Percentiles rank a stretch among this genome's conserved stretches.
Conservation (phyloP, 352 stramenopile genomes). For the Blastocystis sp. region DNA sequence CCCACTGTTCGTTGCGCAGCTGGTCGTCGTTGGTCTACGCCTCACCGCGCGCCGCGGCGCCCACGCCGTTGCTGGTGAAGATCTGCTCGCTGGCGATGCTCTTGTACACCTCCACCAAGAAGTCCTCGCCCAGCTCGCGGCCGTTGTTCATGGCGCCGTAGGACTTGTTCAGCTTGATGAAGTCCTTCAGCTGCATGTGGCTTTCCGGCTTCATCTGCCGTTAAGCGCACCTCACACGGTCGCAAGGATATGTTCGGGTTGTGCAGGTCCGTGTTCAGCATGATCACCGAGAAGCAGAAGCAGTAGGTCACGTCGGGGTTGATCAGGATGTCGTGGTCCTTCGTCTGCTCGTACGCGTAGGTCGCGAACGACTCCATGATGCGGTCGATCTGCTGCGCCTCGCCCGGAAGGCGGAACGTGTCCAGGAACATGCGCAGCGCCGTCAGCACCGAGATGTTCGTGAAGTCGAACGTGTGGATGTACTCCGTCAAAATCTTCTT, state of each 20-base stretch:
- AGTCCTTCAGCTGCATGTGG: constrained; percentile 71
- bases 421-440: constrained; percentile 86
- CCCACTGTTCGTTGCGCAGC: constrained; percentile 65
- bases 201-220: constrained; percentile 66
- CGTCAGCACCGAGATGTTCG: constrained; percentile 79
- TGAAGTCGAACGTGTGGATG: constrained; percentile 87
- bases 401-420: constrained; percentile 88
- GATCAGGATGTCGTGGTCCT: constrained; percentile 64
- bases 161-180: constrained; percentile 83
- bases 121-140: constrained; percentile 86
- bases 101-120: constrained; percentile 81
- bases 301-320: constrained; percentile 69
- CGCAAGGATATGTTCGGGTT: constrained; percentile 76
- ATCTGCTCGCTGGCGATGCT: constrained; percentile 74
- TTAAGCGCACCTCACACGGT: not conserved
- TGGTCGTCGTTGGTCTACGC: constrained; percentile 32
- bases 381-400: constrained; percentile 95
- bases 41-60: not conserved
- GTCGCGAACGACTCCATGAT: constrained; percentile 73
- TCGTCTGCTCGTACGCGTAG: constrained; percentile 60
- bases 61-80: constrained; percentile 41
- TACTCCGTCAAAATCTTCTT: constrained; percentile 78
- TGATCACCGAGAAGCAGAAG: constrained; percentile 81
- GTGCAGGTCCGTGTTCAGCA: constrained; percentile 85
- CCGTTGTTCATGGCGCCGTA: constrained; percentile 91